Evolutionary conservation across 2,329 filamentous ascomycete species (phyloP), one percentile per base, ranked within the genome.

Genomic region (Colletotrichum acutatum): DNA sequence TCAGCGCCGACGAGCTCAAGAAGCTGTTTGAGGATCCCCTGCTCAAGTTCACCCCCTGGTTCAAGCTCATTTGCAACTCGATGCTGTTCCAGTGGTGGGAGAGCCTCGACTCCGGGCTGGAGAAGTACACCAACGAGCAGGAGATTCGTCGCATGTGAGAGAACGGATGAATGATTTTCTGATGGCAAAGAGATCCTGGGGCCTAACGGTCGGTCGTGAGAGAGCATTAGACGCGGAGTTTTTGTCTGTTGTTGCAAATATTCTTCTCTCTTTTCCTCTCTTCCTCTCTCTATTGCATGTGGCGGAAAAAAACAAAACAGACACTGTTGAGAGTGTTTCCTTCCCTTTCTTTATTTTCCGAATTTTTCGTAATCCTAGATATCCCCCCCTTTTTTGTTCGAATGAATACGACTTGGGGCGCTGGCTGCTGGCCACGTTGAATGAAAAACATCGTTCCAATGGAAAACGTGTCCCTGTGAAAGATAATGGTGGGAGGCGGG

Each of bases 51-150:
- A 99, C 97, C 0, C 97, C 97, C 1, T 99, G 97, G 97, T 99
- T 99, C 88, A 98, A 98, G 88, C 92, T 99, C 77, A 98, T 99
- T 80, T 99, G 97, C 89, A 90, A 98, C 83, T 95, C 94, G 61
- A 95, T 98, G 94, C 90, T 99, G 54, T 99, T 97, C 79, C 93
- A 98, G 83, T 99, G 97, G 97, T 99, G 97, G 97, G 87, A 92
- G 80, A 91, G 94, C 84, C 89, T 98, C 69, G 92, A 97, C 77
- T 86, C 89, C 28, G 94, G 93, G 11, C 87, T 98, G 77, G 93
- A 97, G 74, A 93, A 94, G 84, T 98, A 96, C 85, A 89, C 91
- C 84, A 92, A 95, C 80, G 95, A 98, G 87, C 90, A 91, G 81
- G 88, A 93, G 80, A 98, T 98, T 79, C 92, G 95, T 77, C 92